A percentile compares a stretch with the other conserved stretches of the same genome.
Evolutionary conservation across 2,329 filamentous ascomycete species (phyloP).

Genomic region (Fusarium graminum): DNA sequence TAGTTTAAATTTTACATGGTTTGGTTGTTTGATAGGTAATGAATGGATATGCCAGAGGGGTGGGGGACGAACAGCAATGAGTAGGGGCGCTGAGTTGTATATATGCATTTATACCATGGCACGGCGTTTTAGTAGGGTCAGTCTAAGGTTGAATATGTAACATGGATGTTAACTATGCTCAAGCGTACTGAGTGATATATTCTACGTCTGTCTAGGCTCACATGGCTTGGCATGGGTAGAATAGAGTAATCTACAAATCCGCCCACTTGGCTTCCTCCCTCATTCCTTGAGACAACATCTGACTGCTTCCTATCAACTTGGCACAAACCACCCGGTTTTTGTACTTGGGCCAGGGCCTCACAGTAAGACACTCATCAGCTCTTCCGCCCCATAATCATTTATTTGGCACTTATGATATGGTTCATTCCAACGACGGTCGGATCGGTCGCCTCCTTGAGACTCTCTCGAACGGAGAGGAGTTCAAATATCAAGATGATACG

Average conservation of each 20-base stretch:
- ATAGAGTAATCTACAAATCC: neutral
- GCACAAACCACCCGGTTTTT: neutral
- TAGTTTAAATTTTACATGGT: constrained; percentile 35
- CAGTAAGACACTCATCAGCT: neutral
- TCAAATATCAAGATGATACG: too few species aligned
- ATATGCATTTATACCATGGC: constrained; percentile 58
- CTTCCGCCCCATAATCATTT: neutral
- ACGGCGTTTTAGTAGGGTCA: constrained; percentile 52
- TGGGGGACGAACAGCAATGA: constrained; percentile 34
- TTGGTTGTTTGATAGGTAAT: constrained; percentile 32
- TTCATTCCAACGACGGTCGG: neutral
- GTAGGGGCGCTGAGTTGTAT: constrained; percentile 45
- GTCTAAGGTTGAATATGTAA: constrained; percentile 47
- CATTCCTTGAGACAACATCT: neutral
- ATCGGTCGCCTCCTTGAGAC: neutral
- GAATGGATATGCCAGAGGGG: constrained; percentile 30
- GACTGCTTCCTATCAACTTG: neutral
- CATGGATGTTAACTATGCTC: constrained; percentile 10
- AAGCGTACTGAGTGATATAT: neutral
- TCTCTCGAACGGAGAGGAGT: neutral
- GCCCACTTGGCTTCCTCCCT: neutral
- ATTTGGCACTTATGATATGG: too few species aligned
- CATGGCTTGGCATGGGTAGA: too few species aligned
- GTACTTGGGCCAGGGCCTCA: neutral
- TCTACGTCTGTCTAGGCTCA: neutral